Evolutionary conservation across 352 stramenopile genomes (phyloP).

Genomic region (Saprolegnia parasitica): DNA sequence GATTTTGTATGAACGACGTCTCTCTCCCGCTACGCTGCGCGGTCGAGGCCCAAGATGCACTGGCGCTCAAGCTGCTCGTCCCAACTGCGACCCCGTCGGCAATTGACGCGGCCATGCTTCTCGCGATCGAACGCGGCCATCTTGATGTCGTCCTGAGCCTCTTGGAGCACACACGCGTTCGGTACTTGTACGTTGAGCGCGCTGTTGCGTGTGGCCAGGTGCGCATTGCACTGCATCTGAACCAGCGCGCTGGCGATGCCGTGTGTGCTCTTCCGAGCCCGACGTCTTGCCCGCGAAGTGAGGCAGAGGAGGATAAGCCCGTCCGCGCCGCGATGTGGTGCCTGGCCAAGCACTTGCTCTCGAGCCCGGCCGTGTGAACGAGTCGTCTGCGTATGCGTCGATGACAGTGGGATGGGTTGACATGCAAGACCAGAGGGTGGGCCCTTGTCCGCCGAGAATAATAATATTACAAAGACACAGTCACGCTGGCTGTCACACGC

Average conservation of each 20-base stretch:
- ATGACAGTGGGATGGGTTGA: not conserved
- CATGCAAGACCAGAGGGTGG: not conserved
- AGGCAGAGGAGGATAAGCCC: too few relatives aligned
- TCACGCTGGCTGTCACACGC: not conserved
- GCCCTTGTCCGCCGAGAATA: too few relatives aligned
- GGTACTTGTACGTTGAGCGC: not conserved
- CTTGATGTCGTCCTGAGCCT: not conserved
- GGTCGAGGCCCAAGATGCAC: too few relatives aligned
- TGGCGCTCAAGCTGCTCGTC: too few relatives aligned
- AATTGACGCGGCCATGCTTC: not conserved
- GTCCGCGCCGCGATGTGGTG: not conserved
- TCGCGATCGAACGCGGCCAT: not conserved
- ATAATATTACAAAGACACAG: not conserved
- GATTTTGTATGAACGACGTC: too few relatives aligned
- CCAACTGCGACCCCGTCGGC: too few relatives aligned
- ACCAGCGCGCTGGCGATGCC: not conserved
- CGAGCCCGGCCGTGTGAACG: not conserved
- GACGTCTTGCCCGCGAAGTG: too few relatives aligned
- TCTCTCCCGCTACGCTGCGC: too few relatives aligned
- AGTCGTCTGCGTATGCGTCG: too few relatives aligned
- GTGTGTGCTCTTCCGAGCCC: too few relatives aligned
- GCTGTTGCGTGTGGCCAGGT: not conserved
- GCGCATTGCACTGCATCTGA: not conserved
- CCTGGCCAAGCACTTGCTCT: not conserved
- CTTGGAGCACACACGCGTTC: not conserved